phyloP scores from a whole-genome alignment of 768 basidiomycete genomes.

The Phlebiopsis gigantea region DNA sequence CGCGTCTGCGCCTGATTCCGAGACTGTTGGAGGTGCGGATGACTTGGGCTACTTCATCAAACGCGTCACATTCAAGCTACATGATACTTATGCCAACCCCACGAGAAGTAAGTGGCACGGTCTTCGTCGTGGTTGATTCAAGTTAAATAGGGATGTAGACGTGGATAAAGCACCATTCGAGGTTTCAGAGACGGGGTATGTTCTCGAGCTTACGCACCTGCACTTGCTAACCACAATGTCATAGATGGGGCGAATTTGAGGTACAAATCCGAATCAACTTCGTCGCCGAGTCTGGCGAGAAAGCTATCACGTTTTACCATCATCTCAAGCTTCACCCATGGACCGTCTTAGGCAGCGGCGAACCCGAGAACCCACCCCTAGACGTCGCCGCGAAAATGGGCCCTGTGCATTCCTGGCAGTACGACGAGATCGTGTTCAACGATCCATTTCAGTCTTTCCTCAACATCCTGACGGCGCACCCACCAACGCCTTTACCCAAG shows the following conservation, averaged over 20 bases:
- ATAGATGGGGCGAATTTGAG: constrained; percentile 97
- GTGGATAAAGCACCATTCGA: constrained; percentile 93
- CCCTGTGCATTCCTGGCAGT: constrained; percentile 96
- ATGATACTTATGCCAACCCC: constrained; percentile 93
- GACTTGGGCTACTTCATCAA: constrained; percentile 91
- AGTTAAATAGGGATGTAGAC: no score
- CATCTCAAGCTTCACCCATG: constrained; percentile 95
- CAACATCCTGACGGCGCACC: constrained; percentile 70
- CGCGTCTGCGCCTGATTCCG: constrained; percentile 63
- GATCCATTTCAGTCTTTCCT: constrained; percentile 90
- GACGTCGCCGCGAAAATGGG: constrained; percentile 63
- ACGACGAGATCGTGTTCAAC: constrained; percentile 95
- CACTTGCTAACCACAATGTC: background rate
- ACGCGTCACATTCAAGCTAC: constrained; percentile 93
- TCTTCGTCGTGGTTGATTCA: no score
- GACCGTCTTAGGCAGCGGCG: constrained; percentile 57
- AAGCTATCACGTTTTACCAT: constrained; percentile 82
- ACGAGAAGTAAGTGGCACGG: constrained; percentile 77
- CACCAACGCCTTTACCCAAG: constrained; percentile 78
- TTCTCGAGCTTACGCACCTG: background rate
- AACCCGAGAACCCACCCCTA: constrained; percentile 57
- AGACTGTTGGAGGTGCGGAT: constrained; percentile 84
- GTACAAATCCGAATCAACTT: constrained; percentile 91
- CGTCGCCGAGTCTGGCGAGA: constrained; percentile 85
- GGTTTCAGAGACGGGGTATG: constrained; percentile 90